These are phyloP conservation scores for Myxozyma vanderwaltii DNA, from an alignment of 805 yeast genomes.

Conservation along the genomic window DNA sequence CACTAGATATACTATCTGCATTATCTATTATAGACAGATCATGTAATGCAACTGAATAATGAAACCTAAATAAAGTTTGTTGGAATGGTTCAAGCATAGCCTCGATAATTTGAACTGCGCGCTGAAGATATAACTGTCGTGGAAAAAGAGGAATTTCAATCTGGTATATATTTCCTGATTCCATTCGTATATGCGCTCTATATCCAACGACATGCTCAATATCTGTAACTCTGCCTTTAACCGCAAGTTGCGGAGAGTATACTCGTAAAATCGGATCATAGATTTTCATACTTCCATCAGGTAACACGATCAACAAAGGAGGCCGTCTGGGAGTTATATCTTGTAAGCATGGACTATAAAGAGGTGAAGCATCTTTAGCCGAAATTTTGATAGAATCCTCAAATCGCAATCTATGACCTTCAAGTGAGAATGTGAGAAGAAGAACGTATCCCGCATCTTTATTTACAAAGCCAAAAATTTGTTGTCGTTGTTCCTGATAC, in stretches of 20 bases:
- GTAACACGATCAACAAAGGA: slow-evolving; percentile 16
- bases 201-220: not conserved
- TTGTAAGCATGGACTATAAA: slow-evolving; percentile 30
- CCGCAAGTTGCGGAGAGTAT: slow-evolving; percentile 41
- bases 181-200: slow-evolving; percentile 7
- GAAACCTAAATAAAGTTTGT: slow-evolving; percentile 9
- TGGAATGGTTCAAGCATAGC: slow-evolving; percentile 13
- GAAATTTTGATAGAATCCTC: slow-evolving; percentile 42
- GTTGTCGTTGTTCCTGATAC: slow-evolving; percentile 47
- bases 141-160: slow-evolving; percentile 12
- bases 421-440: slow-evolving; percentile 50
- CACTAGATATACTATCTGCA: not conserved
- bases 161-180: not conserved
- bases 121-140: not conserved
- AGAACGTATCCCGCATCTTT: slow-evolving; percentile 41
- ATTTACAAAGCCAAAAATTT: slow-evolving; percentile 1
- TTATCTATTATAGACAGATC: not conserved
- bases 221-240: not conserved
- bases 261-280: slow-evolving; percentile 62
- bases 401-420: slow-evolving; percentile 39
- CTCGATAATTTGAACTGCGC: slow-evolving; percentile 6
- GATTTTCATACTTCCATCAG: slow-evolving; percentile 42
- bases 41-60: slow-evolving; percentile 18
- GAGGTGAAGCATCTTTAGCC: slow-evolving; percentile 47
- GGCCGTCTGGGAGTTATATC: not conserved